Base-by-base conservation (phyloP, 129 eudicot species). In the Scalesia atractyloides region DNA sequence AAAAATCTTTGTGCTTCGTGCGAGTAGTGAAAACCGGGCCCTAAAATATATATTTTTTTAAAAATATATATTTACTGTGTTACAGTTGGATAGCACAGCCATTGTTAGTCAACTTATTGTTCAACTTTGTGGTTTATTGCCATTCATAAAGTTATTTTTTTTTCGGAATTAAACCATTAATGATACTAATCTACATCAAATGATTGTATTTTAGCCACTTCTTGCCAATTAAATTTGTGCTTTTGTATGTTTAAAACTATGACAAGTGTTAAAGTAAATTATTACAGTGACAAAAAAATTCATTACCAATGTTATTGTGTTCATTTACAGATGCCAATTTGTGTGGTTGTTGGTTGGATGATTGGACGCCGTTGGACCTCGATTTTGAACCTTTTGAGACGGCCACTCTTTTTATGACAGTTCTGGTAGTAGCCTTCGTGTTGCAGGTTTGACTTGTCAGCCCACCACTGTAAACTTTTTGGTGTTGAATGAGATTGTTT, bases 381-480 rank as follows among this genome's bases (percentile, higher is more conserved):
- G 80, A 91, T 63, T 91, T 91, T 71, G 89, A 87, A 52, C 85
- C 84, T 44, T 91, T 91, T 75, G 97, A 91, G 86, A 91, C 95
- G 0, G 81, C 88, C 30, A 83, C 85, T 52, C 95, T 91, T 43
- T 83, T 91, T 64, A 86, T 87, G 79, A 84, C 89, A 3, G 95
- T 91, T 70, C 73, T 91, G 22, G 95, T 91, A 5, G 97, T 85
- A 58, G 95, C 95, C 70, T 84, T 84, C 76, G 82, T 91, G 84
- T 83, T 87, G 69, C 96, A 88, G 96, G 96, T 90, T 54, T 68
- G 78, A 68, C 77, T 19, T 59, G 50, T 68, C 22, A 17, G 6
- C 20, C 34, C 22, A 41, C 9, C 46, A n/a, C n/a, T n/a, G n/a
- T n/a, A n/a, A n/a, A n/a, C n/a, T n/a, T n/a, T n/a, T n/a, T n/a